Evolutionary conservation across 192 early-diverging fungal genomes (phyloP).

Genomic region (Entomortierella beljakovae): DNA sequence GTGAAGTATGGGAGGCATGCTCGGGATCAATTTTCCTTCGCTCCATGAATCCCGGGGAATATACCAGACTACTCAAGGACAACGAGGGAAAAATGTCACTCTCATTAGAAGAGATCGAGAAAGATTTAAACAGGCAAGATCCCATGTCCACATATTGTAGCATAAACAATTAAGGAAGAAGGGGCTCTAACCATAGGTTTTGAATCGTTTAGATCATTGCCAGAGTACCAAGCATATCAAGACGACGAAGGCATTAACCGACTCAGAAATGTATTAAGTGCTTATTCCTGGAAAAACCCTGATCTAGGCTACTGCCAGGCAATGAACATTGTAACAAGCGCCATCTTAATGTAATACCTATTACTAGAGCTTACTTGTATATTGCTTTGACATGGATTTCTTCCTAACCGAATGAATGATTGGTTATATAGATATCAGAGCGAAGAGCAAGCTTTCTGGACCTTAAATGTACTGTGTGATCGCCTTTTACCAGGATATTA

Average conservation of each 20-base stretch:
- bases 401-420: not conserved
- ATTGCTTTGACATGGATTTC: not conserved
- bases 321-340: slow-evolving; percentile 98
- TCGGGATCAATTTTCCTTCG: slow-evolving; percentile 90
- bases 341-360: slow-evolving; percentile 81
- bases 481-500: slow-evolving; percentile 96
- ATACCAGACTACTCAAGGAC: slow-evolving; percentile 76
- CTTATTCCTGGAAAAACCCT: slow-evolving; percentile 84
- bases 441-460: slow-evolving; percentile 99
- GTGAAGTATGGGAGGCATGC: slow-evolving; percentile 95
- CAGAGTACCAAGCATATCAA: slow-evolving; percentile 95
- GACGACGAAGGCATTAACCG: slow-evolving; percentile 90
- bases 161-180: not conserved
- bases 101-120: slow-evolving; percentile 94
- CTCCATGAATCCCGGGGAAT: slow-evolving; percentile 88
- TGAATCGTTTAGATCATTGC: slow-evolving; percentile 74
- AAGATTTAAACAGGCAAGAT: slow-evolving; percentile 88
- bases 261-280: slow-evolving; percentile 91
- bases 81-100: slow-evolving; percentile 80
- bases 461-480: slow-evolving; percentile 90
- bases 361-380: too few species aligned
- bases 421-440: slow-evolving; percentile 73
- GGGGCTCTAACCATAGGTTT: not conserved
- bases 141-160: not conserved
- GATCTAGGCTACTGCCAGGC: slow-evolving; percentile 99